phyloP scores from a whole-genome alignment of 495 filamentous ascomycete species.

The Talaromyces stipitatus region DNA sequence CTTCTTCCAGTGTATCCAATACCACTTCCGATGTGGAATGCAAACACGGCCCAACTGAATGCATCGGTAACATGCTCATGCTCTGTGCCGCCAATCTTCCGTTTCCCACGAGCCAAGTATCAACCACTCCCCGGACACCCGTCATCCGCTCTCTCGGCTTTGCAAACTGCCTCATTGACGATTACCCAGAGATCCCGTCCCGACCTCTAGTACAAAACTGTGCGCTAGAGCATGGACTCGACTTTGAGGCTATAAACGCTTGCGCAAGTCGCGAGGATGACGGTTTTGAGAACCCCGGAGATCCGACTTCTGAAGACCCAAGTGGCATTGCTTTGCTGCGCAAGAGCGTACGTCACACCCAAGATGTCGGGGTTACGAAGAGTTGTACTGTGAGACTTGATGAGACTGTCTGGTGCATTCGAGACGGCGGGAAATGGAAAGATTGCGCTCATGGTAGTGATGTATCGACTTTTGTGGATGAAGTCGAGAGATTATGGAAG shows the following conservation, averaged over 20 bases:
- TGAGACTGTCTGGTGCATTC: slow-evolving; percentile 71
- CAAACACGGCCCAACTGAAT: slow-evolving; percentile 85
- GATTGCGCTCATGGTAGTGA: slow-evolving; percentile 64
- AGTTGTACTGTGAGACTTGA: slow-evolving; percentile 86
- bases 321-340: slow-evolving; percentile 58
- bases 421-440: slow-evolving; percentile 73
- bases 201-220: slow-evolving; percentile 71
- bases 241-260: slow-evolving; percentile 74
- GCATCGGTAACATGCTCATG: slow-evolving; percentile 88
- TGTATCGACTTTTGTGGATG: slow-evolving; percentile 64
- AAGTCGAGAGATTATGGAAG: slow-evolving; percentile 49
- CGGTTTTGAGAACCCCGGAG: slow-evolving; percentile 49
- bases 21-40: slow-evolving; percentile 46
- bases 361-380: slow-evolving; percentile 60
- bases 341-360: slow-evolving; percentile 64
- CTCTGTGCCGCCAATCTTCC: slow-evolving; percentile 74
- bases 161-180: slow-evolving; percentile 71
- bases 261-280: slow-evolving; percentile 53
- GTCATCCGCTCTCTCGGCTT: slow-evolving; percentile 87
- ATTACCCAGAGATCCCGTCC: slow-evolving; percentile 69
- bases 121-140: slow-evolving; percentile 41
- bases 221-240: slow-evolving; percentile 78
- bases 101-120: slow-evolving; percentile 38
- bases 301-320: slow-evolving; percentile 12
- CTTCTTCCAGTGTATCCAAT: slow-evolving; percentile 24